Evolutionary conservation across 306 rosid genomes (phyloP), one percentile per base, ranked within the genome.

Genomic region (Notholithocarpus densiflorus): DNA sequence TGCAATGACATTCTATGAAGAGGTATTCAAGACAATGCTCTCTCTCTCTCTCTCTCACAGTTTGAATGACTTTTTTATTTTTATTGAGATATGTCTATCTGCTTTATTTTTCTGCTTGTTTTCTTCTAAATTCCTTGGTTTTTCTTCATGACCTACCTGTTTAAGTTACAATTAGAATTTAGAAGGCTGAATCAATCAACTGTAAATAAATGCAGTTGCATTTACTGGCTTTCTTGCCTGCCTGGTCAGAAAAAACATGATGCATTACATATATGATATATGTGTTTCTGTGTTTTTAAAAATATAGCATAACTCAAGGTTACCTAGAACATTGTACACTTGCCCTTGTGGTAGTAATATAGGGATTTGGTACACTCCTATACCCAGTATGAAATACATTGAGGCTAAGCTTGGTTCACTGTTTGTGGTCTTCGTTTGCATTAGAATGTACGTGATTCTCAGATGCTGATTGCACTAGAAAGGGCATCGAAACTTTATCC

Each of bases 1-100:
- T 71, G 99, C 97, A 79, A 91, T 95, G 99, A 95, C 99, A 34
- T 93, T 95, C 88, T 95, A 90, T 81, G 99, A 95, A 84, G 99
- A 95, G 96, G 99, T 89, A 85, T 83, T 88, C 62, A 59, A 75
- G 69, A 66, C 51, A 11, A 24, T 62, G 6, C 56, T 72, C 51
- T 11, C 17, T 73, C 53, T 56, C 13, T 12, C n/a, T 54, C 56
- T 10, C 64, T 62, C 29, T 69, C 80, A 72, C 26, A 23, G 76
- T 75, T 48, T 23, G 79, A 45, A 65, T n/a, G 60, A 14, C 56
- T 76, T 45, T 3, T 64, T 71, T 62, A 20, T 80, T 66, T 5
- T 68, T 5, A 68, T 62, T 40, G 75, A 78, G 78, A 75, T 69
- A 19, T 20, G 32, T 19, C 12, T n/a, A 13, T 45, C 24, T 53